phyloP scores from a whole-genome alignment of 495 filamentous ascomycete species.

The Penicillium tannophilum region DNA sequence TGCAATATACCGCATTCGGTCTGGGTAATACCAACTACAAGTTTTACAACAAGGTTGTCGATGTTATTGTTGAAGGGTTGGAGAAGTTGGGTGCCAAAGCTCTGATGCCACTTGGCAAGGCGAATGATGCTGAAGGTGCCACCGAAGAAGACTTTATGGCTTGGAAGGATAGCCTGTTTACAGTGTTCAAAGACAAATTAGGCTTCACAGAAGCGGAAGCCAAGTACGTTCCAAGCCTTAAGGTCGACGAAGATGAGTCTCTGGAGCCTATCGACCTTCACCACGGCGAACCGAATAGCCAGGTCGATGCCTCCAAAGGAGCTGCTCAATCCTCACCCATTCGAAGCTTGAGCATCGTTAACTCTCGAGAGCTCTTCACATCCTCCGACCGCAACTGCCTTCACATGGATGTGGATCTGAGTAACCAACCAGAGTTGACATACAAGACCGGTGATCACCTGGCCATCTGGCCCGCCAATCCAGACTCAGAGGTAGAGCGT shows the following conservation, averaged over 20 bases:
- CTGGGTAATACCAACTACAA: constrained; percentile 57
- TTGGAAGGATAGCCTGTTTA: constrained; percentile 50
- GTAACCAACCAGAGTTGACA: constrained; percentile 49
- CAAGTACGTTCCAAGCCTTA: constrained; percentile 44
- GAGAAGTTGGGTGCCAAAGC: constrained; percentile 39
- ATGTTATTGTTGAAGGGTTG: constrained; percentile 40
- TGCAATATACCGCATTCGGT: constrained; percentile 49
- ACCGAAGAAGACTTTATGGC: constrained; percentile 55
- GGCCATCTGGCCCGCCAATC: constrained; percentile 70
- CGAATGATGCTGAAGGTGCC: constrained; percentile 49
- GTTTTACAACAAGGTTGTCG: constrained; percentile 51
- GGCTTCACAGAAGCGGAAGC: constrained; percentile 40
- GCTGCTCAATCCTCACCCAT: constrained; percentile 32
- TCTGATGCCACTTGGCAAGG: constrained; percentile 42
- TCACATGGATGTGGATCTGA: constrained; percentile 53
- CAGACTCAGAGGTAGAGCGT: constrained; percentile 49
- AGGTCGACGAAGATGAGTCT: constrained; percentile 40
- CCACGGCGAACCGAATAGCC: constrained; percentile 39
- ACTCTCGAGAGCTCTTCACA: constrained; percentile 42
- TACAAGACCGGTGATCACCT: constrained; percentile 79
- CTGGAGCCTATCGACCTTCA: constrained; percentile 43
- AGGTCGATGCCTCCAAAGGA: constrained; percentile 23
- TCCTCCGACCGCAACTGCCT: constrained; percentile 45
- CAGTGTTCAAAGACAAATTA: constrained; percentile 37
- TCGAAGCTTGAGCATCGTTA: constrained; percentile 35